Base-by-base conservation (phyloP, 176 grass and related monocot species). In the Rhynchospora breviuscula region DNA sequence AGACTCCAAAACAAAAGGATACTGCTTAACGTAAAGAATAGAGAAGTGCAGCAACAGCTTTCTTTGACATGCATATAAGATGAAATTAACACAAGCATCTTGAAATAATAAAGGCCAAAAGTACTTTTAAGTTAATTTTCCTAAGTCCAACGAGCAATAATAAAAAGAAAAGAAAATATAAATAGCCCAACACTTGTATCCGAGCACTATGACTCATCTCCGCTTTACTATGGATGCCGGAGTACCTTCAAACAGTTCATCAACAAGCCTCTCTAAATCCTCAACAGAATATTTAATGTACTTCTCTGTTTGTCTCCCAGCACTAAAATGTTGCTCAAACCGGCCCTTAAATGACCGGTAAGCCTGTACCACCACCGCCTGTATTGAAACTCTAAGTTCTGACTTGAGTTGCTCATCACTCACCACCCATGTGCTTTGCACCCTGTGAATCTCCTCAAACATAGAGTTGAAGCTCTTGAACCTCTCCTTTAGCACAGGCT, bases 331-430 rank as follows among this genome's bases (percentile, higher is more conserved):
- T 87, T 99, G 91, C 56, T 87, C 47, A 69, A 95, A 99, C 26
- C 97, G 72, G 1, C 93, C 89, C 3, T 95, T 85, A 85, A 99
- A 99, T 15, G 97, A 96, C 0, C 89, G 63, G 89, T 99, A 96
- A 0, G 97, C 93, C 61, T 91, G 93, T 65, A 99, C 93, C 23
- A 99, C 84, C 69, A 95, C 88, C 46, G 89, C 91, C 47, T 89
- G 87, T 43, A 99, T 90, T 80, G 97, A 99, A 33, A 99, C 91
- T 33, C 91, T 83, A 3, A 99, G 89, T 91, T 99, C 97, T 12
- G 93, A 95, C 86, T 93, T 87, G 79, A 99, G 77, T 85, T 99
- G 97, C 89, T 93, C 89, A 84, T 99, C 97, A 70, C 72, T 90
- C 45, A 90, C 85, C 44, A 90, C 74, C 88, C 88, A 90, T 35